These are phyloP conservation scores for Populus pruinosa DNA, from an alignment of 345 rosid species.

Conservation along the genomic window DNA sequence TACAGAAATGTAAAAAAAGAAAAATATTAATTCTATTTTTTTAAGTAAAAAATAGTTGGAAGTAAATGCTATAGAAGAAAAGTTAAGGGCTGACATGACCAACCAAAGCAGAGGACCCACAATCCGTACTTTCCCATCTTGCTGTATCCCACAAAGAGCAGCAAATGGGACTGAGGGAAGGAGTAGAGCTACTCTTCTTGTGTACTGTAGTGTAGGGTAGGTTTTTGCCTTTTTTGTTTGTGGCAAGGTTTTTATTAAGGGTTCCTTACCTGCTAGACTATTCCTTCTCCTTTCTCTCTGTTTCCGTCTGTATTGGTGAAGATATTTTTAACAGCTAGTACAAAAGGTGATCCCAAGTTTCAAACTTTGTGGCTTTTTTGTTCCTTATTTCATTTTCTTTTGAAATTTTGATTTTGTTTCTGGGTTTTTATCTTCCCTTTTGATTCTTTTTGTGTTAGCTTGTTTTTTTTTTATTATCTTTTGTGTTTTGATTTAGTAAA, in stretches of 20 bases:
- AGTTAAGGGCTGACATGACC: conserved; percentile 4
- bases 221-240: neutral
- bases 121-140: neutral
- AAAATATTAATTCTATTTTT: no score
- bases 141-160: conserved; percentile 4
- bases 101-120: neutral
- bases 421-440: neutral
- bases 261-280: neutral
- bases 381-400: neutral
- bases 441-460: neutral
- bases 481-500: conserved; percentile 7
- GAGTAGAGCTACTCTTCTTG: neutral
- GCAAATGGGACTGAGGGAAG: neutral
- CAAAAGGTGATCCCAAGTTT: neutral
- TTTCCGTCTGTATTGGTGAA: neutral
- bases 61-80: neutral
- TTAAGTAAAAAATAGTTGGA: no score
- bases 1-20: no score
- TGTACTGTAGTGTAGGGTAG: neutral
- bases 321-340: neutral
- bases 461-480: neutral
- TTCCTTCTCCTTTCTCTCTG: neutral
- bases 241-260: neutral
- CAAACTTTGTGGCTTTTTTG: neutral
- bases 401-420: neutral